Percentiles rank a stretch among this genome's conserved stretches.
Conservation (phyloP, 768 basidiomycete genomes). For the Hydnomerulius pinastri region DNA sequence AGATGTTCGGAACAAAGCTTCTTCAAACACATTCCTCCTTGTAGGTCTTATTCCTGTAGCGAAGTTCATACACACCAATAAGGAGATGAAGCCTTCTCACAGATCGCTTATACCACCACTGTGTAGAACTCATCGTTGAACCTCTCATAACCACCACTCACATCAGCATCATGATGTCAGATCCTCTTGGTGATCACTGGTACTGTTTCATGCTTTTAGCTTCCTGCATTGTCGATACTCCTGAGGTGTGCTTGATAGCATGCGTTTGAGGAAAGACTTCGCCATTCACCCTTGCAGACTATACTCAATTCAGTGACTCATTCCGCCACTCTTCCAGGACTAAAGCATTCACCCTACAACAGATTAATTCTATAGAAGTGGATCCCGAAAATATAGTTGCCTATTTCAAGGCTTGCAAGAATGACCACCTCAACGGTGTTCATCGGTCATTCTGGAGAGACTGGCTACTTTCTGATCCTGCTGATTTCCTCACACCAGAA, state of each 20-base stretch:
- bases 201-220: too few relatives aligned
- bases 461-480: conserved; percentile 36
- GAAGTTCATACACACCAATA: too few relatives aligned
- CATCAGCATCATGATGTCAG: too few relatives aligned
- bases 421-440: conserved; percentile 9
- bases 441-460: conserved; percentile 37
- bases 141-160: too few relatives aligned
- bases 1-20: too few relatives aligned
- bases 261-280: conserved; percentile 35
- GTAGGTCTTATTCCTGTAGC: too few relatives aligned
- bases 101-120: too few relatives aligned
- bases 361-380: conserved; percentile 10
- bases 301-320: conserved; percentile 33
- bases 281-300: conserved; percentile 31
- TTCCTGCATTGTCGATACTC: too few relatives aligned
- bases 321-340: conserved; percentile 28
- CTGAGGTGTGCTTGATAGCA: conserved; percentile 30
- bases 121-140: too few relatives aligned
- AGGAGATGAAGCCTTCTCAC: too few relatives aligned
- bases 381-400: not conserved
- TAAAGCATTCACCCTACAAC: conserved; percentile 18
- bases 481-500: conserved; percentile 36
- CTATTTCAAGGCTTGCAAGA: not conserved
- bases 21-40: too few relatives aligned
- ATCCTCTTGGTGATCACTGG: too few relatives aligned